These are phyloP conservation scores for Magnolia changhungtana DNA, from an alignment of 164 flowering plant species.

Conservation along the genomic window DNA sequence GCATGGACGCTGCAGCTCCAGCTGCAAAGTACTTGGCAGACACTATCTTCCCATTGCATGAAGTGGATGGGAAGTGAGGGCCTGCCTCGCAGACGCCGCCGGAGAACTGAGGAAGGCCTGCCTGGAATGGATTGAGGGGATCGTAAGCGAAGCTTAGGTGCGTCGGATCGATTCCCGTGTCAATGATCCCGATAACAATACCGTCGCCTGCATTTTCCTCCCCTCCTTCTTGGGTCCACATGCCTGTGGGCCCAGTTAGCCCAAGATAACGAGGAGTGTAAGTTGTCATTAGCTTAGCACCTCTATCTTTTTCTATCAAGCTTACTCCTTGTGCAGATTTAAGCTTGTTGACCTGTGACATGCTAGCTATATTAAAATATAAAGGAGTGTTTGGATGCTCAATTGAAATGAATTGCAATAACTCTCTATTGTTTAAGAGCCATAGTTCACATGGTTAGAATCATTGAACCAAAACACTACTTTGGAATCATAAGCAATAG, in stretches of 20 bases:
- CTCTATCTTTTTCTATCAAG: conserved; percentile 71
- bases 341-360: conserved; percentile 50
- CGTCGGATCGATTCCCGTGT: conserved; percentile 72
- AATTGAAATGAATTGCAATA: not conserved
- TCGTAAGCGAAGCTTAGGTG: conserved; percentile 84
- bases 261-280: conserved; percentile 75
- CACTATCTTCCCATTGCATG: conserved; percentile 89
- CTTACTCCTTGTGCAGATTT: conserved; percentile 48
- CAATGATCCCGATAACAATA: conserved; percentile 77
- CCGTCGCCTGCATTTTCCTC: conserved; percentile 75
- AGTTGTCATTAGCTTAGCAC: conserved; percentile 77
- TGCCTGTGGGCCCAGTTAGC: conserved; percentile 36
- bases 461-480: too few relatives aligned
- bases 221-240: conserved; percentile 67
- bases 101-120: conserved; percentile 40
- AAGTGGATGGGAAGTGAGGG: conserved; percentile 51
- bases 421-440: too few relatives aligned
- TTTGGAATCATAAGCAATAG: too few relatives aligned
- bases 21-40: conserved; percentile 83
- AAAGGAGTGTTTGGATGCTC: not conserved
- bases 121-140: conserved; percentile 31
- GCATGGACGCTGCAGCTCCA: conserved; percentile 60
- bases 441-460: too few relatives aligned
- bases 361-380: too few relatives aligned
- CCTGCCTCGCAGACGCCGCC: conserved; percentile 69